phyloP scores from a whole-genome alignment of 352 stramenopile genomes.

The Hyaloperonospora arabidopsidis region DNA sequence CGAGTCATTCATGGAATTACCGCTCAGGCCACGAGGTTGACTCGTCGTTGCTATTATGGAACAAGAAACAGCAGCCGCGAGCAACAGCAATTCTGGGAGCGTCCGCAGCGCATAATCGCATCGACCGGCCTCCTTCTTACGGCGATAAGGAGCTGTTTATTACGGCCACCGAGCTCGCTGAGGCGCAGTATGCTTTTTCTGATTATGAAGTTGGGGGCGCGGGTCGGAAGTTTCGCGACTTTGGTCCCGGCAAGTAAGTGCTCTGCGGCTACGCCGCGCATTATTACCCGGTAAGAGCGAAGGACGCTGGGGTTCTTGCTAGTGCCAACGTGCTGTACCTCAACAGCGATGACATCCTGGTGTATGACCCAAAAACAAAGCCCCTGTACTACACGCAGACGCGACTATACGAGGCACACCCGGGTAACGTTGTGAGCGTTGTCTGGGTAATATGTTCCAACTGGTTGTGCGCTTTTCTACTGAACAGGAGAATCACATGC shows the following conservation, averaged over 20 bases:
- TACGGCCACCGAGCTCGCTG: slow-evolving; percentile 53
- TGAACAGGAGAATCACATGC: too few species aligned
- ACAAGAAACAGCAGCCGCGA: slow-evolving; percentile 53
- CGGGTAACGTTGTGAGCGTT: too few species aligned
- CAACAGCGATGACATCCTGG: slow-evolving; percentile 61
- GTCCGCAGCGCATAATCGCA: slow-evolving; percentile 40
- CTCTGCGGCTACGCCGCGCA: slow-evolving; percentile 55
- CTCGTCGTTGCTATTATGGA: slow-evolving; percentile 72
- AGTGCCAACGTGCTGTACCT: slow-evolving; percentile 45
- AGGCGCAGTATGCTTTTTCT: slow-evolving; percentile 63
- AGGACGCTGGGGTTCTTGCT: slow-evolving; percentile 6
- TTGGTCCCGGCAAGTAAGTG: slow-evolving; percentile 27
- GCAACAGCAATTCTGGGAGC: slow-evolving; percentile 56
- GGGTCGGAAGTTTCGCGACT: slow-evolving; percentile 31
- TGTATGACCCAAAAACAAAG: slow-evolving; percentile 36
- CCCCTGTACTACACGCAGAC: slow-evolving; percentile 42
- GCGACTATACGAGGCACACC: too few species aligned
- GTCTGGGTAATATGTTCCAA: too few species aligned
- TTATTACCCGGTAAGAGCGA: slow-evolving; percentile 39
- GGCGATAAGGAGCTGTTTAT: slow-evolving; percentile 80
- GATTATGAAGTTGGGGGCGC: slow-evolving; percentile 52
- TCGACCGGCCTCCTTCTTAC: slow-evolving; percentile 40
- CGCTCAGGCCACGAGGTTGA: slow-evolving; percentile 62
- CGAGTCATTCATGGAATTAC: slow-evolving; percentile 58
- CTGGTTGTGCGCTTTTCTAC: too few species aligned